Percentiles rank a stretch among this genome's conserved stretches.
phyloP scores from a whole-genome alignment of 2,329 filamentous ascomycete species.

The Alternaria dauci region DNA sequence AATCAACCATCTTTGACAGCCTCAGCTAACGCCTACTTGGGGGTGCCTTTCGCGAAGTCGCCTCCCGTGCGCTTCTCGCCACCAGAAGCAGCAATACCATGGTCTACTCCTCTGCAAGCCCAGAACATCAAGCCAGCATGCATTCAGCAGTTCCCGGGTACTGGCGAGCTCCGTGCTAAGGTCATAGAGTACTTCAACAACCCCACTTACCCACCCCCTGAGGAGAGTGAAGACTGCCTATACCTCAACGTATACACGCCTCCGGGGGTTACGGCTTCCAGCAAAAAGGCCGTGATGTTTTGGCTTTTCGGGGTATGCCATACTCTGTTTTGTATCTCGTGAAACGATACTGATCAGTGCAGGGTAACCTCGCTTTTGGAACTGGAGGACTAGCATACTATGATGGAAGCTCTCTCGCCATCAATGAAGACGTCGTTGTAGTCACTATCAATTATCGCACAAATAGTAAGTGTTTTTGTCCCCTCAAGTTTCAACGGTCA shows the following conservation, averaged over 20 bases:
- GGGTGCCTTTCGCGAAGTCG: constrained; percentile 27
- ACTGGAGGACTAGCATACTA: constrained; percentile 24
- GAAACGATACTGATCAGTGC: constrained; percentile 17
- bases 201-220: constrained; percentile 12
- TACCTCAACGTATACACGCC: constrained; percentile 50
- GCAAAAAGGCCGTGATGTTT: constrained; percentile 26
- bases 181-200: constrained; percentile 23
- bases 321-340: neutral
- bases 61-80: constrained; percentile 27
- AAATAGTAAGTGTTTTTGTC: constrained; percentile 17
- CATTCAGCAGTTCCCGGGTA: constrained; percentile 24
- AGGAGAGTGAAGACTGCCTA: constrained; percentile 50
- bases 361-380: constrained; percentile 34
- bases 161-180: constrained; percentile 21
- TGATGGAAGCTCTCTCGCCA: constrained; percentile 36
- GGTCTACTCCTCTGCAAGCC: constrained; percentile 20
- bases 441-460: constrained; percentile 40
- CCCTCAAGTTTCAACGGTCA: neutral
- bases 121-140: constrained; percentile 22
- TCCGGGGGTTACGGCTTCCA: constrained; percentile 9
- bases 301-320: constrained; percentile 18
- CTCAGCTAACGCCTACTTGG: constrained; percentile 24
- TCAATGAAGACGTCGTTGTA: constrained; percentile 32
- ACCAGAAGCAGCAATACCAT: constrained; percentile 22
- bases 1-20: constrained; percentile 18